A percentile compares a stretch with the other conserved stretches of the same genome.
phyloP scores from a whole-genome alignment of 768 basidiomycete genomes.

The Pleurotus ostreatus region DNA sequence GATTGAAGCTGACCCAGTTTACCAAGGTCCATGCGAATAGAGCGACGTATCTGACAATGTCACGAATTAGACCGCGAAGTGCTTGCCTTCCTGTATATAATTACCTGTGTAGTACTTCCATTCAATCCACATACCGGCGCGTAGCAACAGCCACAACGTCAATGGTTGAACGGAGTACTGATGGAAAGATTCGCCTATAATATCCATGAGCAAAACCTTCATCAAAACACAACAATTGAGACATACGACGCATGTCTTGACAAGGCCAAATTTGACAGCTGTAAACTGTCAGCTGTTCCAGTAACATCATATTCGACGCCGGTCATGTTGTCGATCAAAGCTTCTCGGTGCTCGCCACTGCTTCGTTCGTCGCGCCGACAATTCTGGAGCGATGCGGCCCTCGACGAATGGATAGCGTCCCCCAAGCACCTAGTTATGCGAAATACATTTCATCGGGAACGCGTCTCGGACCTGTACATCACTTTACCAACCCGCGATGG shows the following conservation, averaged over 20 bases:
- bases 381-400: too few relatives aligned
- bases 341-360: too few relatives aligned
- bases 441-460: constrained; percentile 52
- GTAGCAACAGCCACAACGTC: constrained; percentile 71
- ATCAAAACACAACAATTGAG: constrained; percentile 17
- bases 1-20: constrained; percentile 71
- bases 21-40: constrained; percentile 62
- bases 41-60: constrained; percentile 46
- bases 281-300: too few relatives aligned
- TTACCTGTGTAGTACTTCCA: constrained; percentile 60
- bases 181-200: constrained; percentile 44
- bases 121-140: constrained; percentile 78
- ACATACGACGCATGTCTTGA: constrained; percentile 55
- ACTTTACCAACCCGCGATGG: constrained; percentile 75
- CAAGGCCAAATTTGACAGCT: too few relatives aligned
- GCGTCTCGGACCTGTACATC: constrained; percentile 58
- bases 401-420: too few relatives aligned
- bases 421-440: constrained; percentile 40
- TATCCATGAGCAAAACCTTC: constrained; percentile 14
- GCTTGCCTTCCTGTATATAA: background rate
- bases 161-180: constrained; percentile 55
- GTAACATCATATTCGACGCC: too few relatives aligned
- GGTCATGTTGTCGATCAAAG: too few relatives aligned
- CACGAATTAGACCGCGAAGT: too few relatives aligned
- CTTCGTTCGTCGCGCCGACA: too few relatives aligned